Percentiles rank a stretch among this genome's conserved stretches.
These are phyloP conservation scores for Alternaria gaisen DNA, from an alignment of 2,329 filamentous ascomycete genomes.

Conservation along the genomic window DNA sequence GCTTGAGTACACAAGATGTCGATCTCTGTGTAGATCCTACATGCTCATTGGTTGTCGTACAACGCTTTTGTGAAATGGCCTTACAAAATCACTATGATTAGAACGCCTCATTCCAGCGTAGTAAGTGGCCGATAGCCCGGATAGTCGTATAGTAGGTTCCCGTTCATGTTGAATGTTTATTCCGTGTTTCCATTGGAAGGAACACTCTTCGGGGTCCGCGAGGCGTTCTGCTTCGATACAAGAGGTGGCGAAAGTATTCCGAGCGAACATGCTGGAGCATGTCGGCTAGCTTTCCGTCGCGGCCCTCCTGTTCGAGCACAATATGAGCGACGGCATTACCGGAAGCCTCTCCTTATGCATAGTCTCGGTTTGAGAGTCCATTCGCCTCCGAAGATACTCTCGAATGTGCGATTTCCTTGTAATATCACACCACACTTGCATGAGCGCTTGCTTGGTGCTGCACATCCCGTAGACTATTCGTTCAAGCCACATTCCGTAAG, in stretches of 20 bases:
- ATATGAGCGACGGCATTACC: conserved; percentile 2
- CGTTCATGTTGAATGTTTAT: conserved; percentile 1
- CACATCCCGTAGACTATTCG: conserved; percentile 4
- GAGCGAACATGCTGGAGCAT: background rate
- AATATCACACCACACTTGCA: conserved; percentile 18
- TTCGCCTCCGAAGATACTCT: conserved; percentile 3
- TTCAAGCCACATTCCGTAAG: conserved; percentile 8
- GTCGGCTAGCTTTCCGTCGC: background rate
- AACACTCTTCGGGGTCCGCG: conserved; percentile 11
- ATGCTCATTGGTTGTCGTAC: conserved; percentile 12
- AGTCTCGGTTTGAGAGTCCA: background rate
- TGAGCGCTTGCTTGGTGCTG: conserved; percentile 7
- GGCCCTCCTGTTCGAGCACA: background rate
- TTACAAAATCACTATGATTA: conserved; percentile 9
- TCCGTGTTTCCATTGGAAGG: background rate
- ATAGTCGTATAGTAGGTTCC: background rate
- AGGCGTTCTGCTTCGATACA: background rate
- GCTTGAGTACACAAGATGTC: conserved; percentile 16
- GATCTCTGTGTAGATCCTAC: conserved; percentile 12
- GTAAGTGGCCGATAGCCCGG: background rate
- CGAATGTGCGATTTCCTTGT: conserved; percentile 11
- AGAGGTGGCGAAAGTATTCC: conserved; percentile 12
- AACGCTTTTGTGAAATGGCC: conserved; percentile 3
- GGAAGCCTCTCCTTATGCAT: conserved; percentile 4
- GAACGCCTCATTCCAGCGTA: conserved; percentile 4